Conservation (phyloP, 176 grass and related monocot species). For the Avena insularis region DNA sequence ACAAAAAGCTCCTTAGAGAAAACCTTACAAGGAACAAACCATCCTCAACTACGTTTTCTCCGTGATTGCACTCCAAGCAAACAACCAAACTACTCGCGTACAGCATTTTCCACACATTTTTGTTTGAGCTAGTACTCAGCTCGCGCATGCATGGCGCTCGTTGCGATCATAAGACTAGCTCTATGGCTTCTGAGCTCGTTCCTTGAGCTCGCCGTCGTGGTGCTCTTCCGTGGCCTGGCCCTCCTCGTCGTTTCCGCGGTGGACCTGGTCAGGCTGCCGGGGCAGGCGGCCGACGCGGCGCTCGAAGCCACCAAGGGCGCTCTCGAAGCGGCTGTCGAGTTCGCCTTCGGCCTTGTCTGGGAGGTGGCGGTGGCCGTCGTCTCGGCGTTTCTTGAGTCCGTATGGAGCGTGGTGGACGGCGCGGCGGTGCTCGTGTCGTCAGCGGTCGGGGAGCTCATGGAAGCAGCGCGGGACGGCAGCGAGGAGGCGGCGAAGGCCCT, state of each 20-base stretch:
- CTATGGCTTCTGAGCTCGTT: constrained; percentile 39
- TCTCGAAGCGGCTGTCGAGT: constrained; percentile 4
- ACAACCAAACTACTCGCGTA: neutral
- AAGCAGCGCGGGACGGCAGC: constrained; percentile 35
- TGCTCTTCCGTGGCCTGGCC: constrained; percentile 46
- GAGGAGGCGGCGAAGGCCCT: constrained; percentile 33
- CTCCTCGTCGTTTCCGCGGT: constrained; percentile 31
- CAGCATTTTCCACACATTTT: neutral
- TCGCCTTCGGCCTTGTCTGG: constrained; percentile 23
- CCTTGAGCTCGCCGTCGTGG: constrained; percentile 25
- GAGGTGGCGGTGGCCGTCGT: constrained; percentile 23
- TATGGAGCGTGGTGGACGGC: constrained; percentile 15
- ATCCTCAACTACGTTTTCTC: neutral
- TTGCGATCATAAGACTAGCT: constrained; percentile 31
- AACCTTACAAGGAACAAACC: constrained; percentile 48
- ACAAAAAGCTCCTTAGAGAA: constrained; percentile 13
- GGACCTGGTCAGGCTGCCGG: constrained; percentile 50
- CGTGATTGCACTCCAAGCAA: constrained; percentile 60
- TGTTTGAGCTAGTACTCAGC: neutral
- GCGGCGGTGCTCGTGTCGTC: constrained; percentile 18
- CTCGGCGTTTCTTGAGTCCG: constrained; percentile 40
- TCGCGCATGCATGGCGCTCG: neutral
- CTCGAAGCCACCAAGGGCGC: constrained; percentile 20
- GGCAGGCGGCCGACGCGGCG: constrained; percentile 37
- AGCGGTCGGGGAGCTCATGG: constrained; percentile 28